phyloP scores from a whole-genome alignment of 2,329 filamentous ascomycete genomes.

The Plectosphaerella plurivora region DNA sequence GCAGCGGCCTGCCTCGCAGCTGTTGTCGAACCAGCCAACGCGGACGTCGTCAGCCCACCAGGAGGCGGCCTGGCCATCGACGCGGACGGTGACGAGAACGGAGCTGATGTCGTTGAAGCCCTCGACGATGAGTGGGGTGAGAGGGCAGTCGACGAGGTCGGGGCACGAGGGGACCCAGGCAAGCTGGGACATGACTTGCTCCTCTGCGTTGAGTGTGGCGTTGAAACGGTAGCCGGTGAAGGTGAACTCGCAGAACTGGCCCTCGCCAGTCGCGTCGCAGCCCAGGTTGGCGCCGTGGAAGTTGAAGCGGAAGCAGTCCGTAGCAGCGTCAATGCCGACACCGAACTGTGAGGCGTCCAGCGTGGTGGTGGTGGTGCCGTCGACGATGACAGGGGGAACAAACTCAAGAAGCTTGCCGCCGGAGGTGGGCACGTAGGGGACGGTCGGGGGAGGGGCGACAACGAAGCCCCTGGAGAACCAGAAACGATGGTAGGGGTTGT shows the following conservation, averaged over 20 bases:
- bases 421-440: constrained; percentile 31
- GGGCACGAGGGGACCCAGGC: constrained; percentile 35
- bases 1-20: constrained; percentile 30
- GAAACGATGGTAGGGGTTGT: constrained; percentile 32
- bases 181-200: constrained; percentile 20
- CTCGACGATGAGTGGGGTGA: constrained; percentile 29
- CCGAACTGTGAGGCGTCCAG: constrained; percentile 33
- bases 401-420: constrained; percentile 35
- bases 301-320: constrained; percentile 33
- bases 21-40: constrained; percentile 36
- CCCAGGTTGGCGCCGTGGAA: constrained; percentile 33
- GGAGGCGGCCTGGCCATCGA: constrained; percentile 29
- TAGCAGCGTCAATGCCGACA: constrained; percentile 29
- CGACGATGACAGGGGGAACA: constrained; percentile 28
- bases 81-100: constrained; percentile 29
- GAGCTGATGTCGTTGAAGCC: constrained; percentile 34
- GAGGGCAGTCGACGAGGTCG: constrained; percentile 26
- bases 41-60: constrained; percentile 38
- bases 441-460: constrained; percentile 26
- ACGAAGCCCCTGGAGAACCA: constrained; percentile 39
- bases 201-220: constrained; percentile 22
- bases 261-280: constrained; percentile 27
- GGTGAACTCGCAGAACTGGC: constrained; percentile 35
- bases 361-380: constrained; percentile 17
- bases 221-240: constrained; percentile 35